Percentiles rank a stretch among this genome's conserved stretches.
Conservation (phyloP, 352 stramenopile species). For the Thalassiosira mediterranea region DNA sequence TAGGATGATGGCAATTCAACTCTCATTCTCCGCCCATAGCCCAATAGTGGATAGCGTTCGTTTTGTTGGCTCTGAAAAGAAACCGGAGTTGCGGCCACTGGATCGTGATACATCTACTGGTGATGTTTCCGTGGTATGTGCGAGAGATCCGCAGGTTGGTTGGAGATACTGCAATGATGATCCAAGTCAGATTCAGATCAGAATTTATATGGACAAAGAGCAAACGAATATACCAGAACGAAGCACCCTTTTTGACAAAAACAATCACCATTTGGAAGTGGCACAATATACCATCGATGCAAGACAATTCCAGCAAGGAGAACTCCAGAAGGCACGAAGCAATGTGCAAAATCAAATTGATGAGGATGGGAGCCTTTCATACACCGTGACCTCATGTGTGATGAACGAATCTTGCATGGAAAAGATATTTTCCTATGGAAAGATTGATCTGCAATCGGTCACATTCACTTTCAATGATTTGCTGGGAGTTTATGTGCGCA, state of each 20-base stretch:
- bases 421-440: neutral
- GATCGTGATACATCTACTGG: too few relatives aligned
- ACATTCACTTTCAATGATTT: neutral
- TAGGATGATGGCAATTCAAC: neutral
- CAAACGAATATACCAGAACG: neutral
- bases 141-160: too few relatives aligned
- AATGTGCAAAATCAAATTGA: neutral
- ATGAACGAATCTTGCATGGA: too few relatives aligned
- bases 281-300: neutral
- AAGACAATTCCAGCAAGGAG: neutral
- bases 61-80: neutral
- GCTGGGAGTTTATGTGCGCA: neutral
- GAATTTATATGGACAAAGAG: conserved; percentile 1
- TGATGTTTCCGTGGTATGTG: too few relatives aligned
- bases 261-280: conserved; percentile 1
- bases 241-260: neutral
- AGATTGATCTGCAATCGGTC: neutral
- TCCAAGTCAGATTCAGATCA: neutral
- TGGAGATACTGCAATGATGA: neutral
- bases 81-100: neutral
- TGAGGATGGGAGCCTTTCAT: neutral
- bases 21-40: neutral
- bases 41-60: neutral
- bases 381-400: too few relatives aligned
- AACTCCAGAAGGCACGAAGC: neutral